A percentile compares a stretch with the other conserved stretches of the same genome.
Evolutionary conservation across 2,329 filamentous ascomycete genomes (phyloP).

Genomic region (Fusarium subglutinans): DNA sequence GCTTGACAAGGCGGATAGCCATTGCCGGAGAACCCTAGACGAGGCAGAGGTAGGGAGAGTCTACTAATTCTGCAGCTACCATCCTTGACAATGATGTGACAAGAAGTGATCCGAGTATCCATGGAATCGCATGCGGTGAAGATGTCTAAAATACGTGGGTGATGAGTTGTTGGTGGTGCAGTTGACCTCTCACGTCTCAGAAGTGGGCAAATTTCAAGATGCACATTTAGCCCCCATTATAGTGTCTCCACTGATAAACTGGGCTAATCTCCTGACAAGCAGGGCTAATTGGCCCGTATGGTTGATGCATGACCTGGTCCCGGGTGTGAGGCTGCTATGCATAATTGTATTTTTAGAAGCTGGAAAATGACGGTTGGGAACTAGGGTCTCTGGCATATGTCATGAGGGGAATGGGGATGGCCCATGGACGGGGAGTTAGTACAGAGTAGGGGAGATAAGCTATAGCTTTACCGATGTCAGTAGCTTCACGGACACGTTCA

Average conservation of each 20-base stretch:
- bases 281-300: slow-evolving; percentile 36
- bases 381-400: slow-evolving; percentile 21
- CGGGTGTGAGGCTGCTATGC: slow-evolving; percentile 36
- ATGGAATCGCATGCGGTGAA: slow-evolving; percentile 27
- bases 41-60: not conserved
- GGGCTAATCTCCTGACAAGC: not conserved
- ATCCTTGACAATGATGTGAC: not conserved
- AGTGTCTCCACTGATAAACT: slow-evolving; percentile 13
- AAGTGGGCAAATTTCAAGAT: slow-evolving; percentile 28
- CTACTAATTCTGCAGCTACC: slow-evolving; percentile 3
- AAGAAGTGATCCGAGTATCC: slow-evolving; percentile 7
- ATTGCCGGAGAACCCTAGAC: not conserved
- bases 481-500: not conserved
- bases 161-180: slow-evolving; percentile 22
- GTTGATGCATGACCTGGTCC: slow-evolving; percentile 34
- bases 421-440: not conserved
- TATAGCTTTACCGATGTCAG: not conserved
- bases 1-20: not conserved
- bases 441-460: not conserved
- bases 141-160: slow-evolving; percentile 5
- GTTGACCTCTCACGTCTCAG: slow-evolving; percentile 27
- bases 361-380: slow-evolving; percentile 3
- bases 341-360: slow-evolving; percentile 40
- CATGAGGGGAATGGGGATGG: not conserved
- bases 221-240: slow-evolving; percentile 41